These are phyloP conservation scores for Crotalaria pallida DNA, from an alignment of 306 rosid species.

Conservation along the genomic window DNA sequence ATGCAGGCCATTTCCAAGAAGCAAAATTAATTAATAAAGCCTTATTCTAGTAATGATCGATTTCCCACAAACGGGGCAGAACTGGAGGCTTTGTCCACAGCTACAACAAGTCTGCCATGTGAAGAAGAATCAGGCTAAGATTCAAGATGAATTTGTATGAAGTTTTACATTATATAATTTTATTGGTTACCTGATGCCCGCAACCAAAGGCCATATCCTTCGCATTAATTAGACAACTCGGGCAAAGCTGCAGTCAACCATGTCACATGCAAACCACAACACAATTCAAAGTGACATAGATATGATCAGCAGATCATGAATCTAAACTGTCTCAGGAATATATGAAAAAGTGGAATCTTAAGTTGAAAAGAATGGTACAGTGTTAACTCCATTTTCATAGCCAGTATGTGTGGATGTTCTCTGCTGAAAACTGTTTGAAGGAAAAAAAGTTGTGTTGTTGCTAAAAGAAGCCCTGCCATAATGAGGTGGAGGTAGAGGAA, in stretches of 20 bases:
- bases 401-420: constrained; percentile 11
- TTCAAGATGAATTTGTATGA: constrained; percentile 1
- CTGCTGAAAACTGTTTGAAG: constrained; percentile 43
- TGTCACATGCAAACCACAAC: constrained; percentile 11
- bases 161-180: neutral
- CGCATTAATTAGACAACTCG: constrained; percentile 59
- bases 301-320: neutral
- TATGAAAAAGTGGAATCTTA: neutral
- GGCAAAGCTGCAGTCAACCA: constrained; percentile 54
- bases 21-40: constrained; percentile 43
- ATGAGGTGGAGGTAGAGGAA: constrained; percentile 72
- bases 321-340: neutral
- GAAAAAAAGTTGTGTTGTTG: constrained; percentile 16
- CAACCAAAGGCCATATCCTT: constrained; percentile 90
- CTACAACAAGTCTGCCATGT: constrained; percentile 69
- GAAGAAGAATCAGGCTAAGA: neutral
- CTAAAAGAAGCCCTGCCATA: constrained; percentile 35
- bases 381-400: constrained; percentile 24
- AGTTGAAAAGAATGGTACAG: constrained; percentile 21
- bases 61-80: constrained; percentile 79
- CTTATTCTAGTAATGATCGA: constrained; percentile 57
- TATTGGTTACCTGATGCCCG: constrained; percentile 77
- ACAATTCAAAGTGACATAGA: neutral
- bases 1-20: constrained; percentile 1
- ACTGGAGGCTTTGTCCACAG: constrained; percentile 64